phyloP scores from a whole-genome alignment of 805 yeast species.

The Millerozyma acaciae region DNA sequence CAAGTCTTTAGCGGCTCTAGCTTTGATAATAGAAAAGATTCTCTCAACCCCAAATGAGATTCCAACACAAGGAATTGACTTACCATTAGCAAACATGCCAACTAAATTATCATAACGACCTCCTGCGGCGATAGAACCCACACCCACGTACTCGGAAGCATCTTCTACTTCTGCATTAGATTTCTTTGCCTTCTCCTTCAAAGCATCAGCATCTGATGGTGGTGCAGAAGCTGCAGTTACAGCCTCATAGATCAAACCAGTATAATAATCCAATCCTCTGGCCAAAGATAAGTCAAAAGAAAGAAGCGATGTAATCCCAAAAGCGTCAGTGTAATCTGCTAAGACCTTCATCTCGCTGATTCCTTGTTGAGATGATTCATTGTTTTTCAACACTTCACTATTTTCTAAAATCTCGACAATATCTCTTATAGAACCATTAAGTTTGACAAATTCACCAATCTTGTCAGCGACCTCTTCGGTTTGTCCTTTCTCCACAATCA shows the following conservation, averaged over 20 bases:
- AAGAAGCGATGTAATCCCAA: slow-evolving; percentile 61
- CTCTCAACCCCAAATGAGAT: slow-evolving; percentile 96
- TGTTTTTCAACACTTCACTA: slow-evolving; percentile 56
- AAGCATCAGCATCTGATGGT: slow-evolving; percentile 71
- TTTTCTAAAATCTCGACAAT: slow-evolving; percentile 51
- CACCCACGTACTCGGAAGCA: slow-evolving; percentile 95
- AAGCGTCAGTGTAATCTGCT: slow-evolving; percentile 78
- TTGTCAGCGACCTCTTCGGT: slow-evolving; percentile 87
- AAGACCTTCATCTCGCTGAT: slow-evolving; percentile 72
- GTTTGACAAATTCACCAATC: slow-evolving; percentile 87
- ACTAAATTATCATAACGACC: slow-evolving; percentile 96
- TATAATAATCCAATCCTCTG: slow-evolving; percentile 95
- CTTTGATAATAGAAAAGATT: slow-evolving; percentile 82
- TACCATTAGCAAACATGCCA: slow-evolving; percentile 92
- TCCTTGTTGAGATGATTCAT: slow-evolving; percentile 77
- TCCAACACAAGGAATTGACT: slow-evolving; percentile 96
- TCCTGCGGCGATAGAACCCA: slow-evolving; percentile 98
- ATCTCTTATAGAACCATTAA: slow-evolving; percentile 71
- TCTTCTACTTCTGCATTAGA: slow-evolving; percentile 67
- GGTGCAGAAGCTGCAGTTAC: slow-evolving; percentile 97
- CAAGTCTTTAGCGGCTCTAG: slow-evolving; percentile 56
- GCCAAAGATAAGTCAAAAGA: slow-evolving; percentile 94
- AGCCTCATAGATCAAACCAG: slow-evolving; percentile 95
- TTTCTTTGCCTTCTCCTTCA: slow-evolving; percentile 44
- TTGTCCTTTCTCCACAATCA: slow-evolving; percentile 87